Evolutionary conservation across 495 filamentous ascomycete species (phyloP).

Genomic region (Penicillium antarcticum): DNA sequence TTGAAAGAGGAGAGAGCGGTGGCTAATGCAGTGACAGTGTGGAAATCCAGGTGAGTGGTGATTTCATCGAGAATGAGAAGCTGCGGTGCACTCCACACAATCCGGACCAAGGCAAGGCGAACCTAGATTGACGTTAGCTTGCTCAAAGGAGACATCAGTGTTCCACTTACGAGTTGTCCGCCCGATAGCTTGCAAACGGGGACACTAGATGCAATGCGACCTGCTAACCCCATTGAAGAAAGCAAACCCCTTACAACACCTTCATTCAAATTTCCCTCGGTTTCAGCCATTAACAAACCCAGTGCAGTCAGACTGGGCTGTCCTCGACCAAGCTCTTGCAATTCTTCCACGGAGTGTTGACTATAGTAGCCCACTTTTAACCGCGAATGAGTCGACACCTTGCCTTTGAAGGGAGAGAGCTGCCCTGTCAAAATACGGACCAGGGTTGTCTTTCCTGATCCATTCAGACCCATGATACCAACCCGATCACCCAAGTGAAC

Average conservation of each 20-base stretch:
- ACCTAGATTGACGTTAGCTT: conserved; percentile 38
- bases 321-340: conserved; percentile 47
- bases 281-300: conserved; percentile 49
- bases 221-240: conserved; percentile 61
- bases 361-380: conserved; percentile 69
- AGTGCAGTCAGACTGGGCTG: conserved; percentile 59
- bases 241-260: conserved; percentile 60
- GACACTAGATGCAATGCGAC: conserved; percentile 64
- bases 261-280: conserved; percentile 51
- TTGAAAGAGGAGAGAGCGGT: conserved; percentile 61
- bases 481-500: conserved; percentile 68
- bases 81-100: conserved; percentile 66
- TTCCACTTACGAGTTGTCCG: conserved; percentile 57
- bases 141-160: not conserved
- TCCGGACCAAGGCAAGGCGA: conserved; percentile 65
- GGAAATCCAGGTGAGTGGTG: conserved; percentile 80
- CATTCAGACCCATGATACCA: conserved; percentile 71
- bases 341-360: conserved; percentile 69
- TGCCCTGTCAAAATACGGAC: conserved; percentile 52
- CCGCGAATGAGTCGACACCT: conserved; percentile 59
- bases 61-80: conserved; percentile 78
- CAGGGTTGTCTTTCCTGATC: conserved; percentile 70
- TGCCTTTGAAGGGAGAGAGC: conserved; percentile 45
- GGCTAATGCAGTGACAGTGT: conserved; percentile 68
- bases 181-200: conserved; percentile 67